phyloP scores from a whole-genome alignment of 2,329 filamentous ascomycete genomes.

The Penicillium sp. region DNA sequence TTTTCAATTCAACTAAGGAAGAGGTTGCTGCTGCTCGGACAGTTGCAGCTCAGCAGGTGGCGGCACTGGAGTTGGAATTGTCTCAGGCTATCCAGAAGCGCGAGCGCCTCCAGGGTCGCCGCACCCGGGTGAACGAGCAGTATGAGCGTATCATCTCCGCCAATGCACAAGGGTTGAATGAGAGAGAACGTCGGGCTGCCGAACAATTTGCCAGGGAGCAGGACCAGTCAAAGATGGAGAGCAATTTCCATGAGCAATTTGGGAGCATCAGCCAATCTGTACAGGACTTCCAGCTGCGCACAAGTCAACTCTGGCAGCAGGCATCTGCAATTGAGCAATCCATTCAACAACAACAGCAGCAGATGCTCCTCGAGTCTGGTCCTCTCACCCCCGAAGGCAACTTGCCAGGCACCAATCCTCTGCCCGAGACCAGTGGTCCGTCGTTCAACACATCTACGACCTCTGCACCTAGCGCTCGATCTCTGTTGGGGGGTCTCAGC shows the following conservation, averaged over 20 bases:
- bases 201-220: slow-evolving; percentile 47
- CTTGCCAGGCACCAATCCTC: slow-evolving; percentile 52
- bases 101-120: slow-evolving; percentile 58
- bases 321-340: slow-evolving; percentile 43
- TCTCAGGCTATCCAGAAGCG: slow-evolving; percentile 53
- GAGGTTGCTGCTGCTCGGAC: slow-evolving; percentile 52
- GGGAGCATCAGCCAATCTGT: slow-evolving; percentile 42
- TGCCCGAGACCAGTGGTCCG: slow-evolving; percentile 28
- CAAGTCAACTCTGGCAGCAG: slow-evolving; percentile 45
- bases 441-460: slow-evolving; percentile 27
- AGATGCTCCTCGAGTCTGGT: slow-evolving; percentile 43
- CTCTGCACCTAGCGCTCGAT: slow-evolving; percentile 30
- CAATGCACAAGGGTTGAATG: slow-evolving; percentile 57
- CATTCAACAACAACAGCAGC: slow-evolving; percentile 47
- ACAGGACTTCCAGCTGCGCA: slow-evolving; percentile 44
- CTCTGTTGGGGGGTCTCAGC: slow-evolving; percentile 36
- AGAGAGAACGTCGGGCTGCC: slow-evolving; percentile 50
- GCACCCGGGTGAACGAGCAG: slow-evolving; percentile 59
- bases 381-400: slow-evolving; percentile 59
- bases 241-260: slow-evolving; percentile 44
- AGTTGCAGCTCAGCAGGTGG: slow-evolving; percentile 52
- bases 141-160: slow-evolving; percentile 58
- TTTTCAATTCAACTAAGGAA: slow-evolving; percentile 49
- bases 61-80: slow-evolving; percentile 54
- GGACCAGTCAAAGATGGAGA: slow-evolving; percentile 45